phyloP scores from a whole-genome alignment of 345 rosid genomes.

The Citropsis articulata region DNA sequence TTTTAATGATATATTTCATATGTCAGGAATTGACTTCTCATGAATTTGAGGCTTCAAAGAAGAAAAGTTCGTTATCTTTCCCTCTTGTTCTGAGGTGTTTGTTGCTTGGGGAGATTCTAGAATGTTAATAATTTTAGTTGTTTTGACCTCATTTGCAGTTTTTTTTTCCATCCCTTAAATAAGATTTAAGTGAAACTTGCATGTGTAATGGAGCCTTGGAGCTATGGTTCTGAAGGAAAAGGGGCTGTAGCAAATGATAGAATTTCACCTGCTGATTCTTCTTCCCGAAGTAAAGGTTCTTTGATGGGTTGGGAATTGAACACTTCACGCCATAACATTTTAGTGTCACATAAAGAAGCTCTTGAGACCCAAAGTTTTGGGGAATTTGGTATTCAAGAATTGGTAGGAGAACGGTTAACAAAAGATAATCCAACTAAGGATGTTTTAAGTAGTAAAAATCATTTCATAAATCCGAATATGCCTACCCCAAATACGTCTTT shows the following conservation, averaged over 20 bases:
- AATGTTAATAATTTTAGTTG: neutral
- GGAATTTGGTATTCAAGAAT: slow-evolving; percentile 33
- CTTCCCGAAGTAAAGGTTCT: slow-evolving; percentile 27
- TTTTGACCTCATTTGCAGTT: slow-evolving; percentile 2
- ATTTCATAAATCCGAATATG: slow-evolving; percentile 21
- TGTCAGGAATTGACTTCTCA: slow-evolving; percentile 13
- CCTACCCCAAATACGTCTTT: slow-evolving; percentile 25
- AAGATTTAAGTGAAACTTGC: neutral
- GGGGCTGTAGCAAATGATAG: slow-evolving; percentile 26
- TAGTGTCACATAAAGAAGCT: slow-evolving; percentile 28
- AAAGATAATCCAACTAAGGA: slow-evolving; percentile 20
- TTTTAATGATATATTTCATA: neutral
- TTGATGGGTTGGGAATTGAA: slow-evolving; percentile 34
- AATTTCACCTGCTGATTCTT: slow-evolving; percentile 31
- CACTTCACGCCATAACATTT: slow-evolving; percentile 22
- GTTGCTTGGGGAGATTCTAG: slow-evolving; percentile 7
- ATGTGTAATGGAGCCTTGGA: slow-evolving; percentile 50
- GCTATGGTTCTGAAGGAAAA: slow-evolving; percentile 39
- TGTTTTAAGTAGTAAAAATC: slow-evolving; percentile 21
- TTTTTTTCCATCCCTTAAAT: neutral
- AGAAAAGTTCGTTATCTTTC: neutral
- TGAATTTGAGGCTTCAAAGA: slow-evolving; percentile 8
- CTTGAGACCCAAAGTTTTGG: slow-evolving; percentile 23
- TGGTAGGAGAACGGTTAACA: slow-evolving; percentile 25
- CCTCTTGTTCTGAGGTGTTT: slow-evolving; percentile 7